phyloP scores from a whole-genome alignment of 495 filamentous ascomycete species.

The Geoglossum glabrum region DNA sequence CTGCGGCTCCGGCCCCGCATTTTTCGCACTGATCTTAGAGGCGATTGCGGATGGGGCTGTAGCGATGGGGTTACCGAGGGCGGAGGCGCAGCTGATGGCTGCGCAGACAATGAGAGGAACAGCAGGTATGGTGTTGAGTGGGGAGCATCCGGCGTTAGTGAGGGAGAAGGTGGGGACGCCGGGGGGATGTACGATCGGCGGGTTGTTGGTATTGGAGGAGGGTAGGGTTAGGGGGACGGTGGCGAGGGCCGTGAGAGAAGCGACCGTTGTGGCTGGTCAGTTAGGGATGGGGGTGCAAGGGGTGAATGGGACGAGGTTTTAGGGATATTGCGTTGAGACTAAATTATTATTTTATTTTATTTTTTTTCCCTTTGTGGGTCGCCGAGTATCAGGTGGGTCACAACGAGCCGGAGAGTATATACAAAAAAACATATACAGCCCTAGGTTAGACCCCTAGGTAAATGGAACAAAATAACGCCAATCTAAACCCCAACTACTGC shows the following conservation, averaged over 20 bases:
- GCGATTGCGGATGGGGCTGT: conserved; percentile 60
- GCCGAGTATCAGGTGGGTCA: no score
- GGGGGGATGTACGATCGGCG: conserved; percentile 63
- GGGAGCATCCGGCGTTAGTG: conserved; percentile 58
- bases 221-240: conserved; percentile 48
- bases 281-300: conserved; percentile 30
- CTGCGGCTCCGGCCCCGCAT: conserved; percentile 61
- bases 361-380: no score
- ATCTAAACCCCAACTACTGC: not conserved
- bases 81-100: conserved; percentile 61
- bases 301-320: conserved; percentile 28
- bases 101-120: conserved; percentile 61
- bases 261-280: conserved; percentile 54
- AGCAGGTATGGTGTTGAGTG: conserved; percentile 44
- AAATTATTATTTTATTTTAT: no score
- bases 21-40: conserved; percentile 59
- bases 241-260: conserved; percentile 53
- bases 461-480: not conserved
- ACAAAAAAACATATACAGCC: not conserved
- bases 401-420: no score
- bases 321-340: no score
- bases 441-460: not conserved
- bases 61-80: conserved; percentile 59
- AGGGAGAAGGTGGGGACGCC: conserved; percentile 64
- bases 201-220: conserved; percentile 57